Conservation (phyloP, 805 yeast species). For the Candida ponderosae region DNA sequence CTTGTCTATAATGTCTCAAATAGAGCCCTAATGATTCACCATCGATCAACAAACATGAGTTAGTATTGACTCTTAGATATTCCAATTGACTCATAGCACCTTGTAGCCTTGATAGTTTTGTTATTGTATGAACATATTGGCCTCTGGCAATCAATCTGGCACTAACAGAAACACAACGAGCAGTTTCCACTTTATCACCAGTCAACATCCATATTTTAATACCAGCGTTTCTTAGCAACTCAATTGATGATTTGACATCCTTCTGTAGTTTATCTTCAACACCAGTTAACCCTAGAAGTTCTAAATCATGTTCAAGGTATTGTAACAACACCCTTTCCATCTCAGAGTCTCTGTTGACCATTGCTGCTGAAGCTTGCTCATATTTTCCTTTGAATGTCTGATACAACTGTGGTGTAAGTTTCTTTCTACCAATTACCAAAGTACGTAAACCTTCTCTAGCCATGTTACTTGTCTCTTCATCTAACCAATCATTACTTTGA, state of each 20-base stretch:
- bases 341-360: slow-evolving; percentile 69
- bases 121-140: slow-evolving; percentile 83
- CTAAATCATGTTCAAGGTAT: slow-evolving; percentile 75
- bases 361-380: slow-evolving; percentile 64
- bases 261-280: slow-evolving; percentile 93
- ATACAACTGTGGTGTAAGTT: slow-evolving; percentile 43
- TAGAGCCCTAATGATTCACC: slow-evolving; percentile 82
- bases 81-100: slow-evolving; percentile 73
- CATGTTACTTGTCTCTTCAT: slow-evolving; percentile 96
- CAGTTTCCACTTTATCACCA: slow-evolving; percentile 98
- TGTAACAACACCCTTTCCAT: slow-evolving; percentile 64
- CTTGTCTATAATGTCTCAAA: slow-evolving; percentile 53
- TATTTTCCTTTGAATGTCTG: slow-evolving; percentile 60
- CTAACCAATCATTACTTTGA: slow-evolving; percentile 87
- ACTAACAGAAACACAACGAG: slow-evolving; percentile 94
- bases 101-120: slow-evolving; percentile 49
- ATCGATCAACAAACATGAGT: slow-evolving; percentile 73
- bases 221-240: slow-evolving; percentile 90
- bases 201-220: slow-evolving; percentile 98
- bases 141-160: slow-evolving; percentile 90
- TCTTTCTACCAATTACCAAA: slow-evolving; percentile 85
- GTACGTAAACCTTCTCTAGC: slow-evolving; percentile 98
- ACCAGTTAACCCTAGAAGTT: slow-evolving; percentile 87
- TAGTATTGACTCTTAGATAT: slow-evolving; percentile 53
- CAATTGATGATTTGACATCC: slow-evolving; percentile 88